Evolutionary conservation across 805 yeast genomes (phyloP).

Genomic region (Pichia rugopelliculosa): DNA sequence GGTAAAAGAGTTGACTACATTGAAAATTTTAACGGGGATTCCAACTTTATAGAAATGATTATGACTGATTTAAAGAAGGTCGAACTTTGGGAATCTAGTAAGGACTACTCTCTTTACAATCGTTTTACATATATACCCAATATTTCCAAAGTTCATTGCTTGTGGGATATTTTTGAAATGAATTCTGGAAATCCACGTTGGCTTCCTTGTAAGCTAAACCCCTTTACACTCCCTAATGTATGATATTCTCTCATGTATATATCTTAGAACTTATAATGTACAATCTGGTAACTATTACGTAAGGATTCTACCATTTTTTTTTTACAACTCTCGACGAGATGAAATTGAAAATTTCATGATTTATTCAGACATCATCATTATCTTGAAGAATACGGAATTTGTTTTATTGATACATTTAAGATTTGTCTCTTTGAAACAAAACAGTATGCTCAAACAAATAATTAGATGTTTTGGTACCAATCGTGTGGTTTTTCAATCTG

Average conservation of each 20-base stretch:
- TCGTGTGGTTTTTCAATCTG: constrained; percentile 29
- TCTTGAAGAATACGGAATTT: not conserved
- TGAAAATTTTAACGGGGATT: not conserved
- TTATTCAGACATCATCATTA: no score
- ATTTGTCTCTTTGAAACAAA: not conserved
- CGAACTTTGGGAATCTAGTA: not conserved
- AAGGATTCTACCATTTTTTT: not conserved
- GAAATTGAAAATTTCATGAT: not conserved
- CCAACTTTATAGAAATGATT: no score
- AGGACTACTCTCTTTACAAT: not conserved
- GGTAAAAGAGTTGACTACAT: not conserved
- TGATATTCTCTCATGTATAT: not conserved
- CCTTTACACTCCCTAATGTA: not conserved
- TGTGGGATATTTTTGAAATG: constrained; percentile 2
- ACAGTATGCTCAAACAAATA: constrained; percentile 3
- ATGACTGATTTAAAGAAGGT: not conserved
- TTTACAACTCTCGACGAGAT: not conserved
- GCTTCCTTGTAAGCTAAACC: not conserved
- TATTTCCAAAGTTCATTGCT: not conserved
- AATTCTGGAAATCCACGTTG: not conserved
- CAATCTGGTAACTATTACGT: not conserved
- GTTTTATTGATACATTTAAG: not conserved
- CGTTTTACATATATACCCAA: not conserved
- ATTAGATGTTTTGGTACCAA: constrained; percentile 19
- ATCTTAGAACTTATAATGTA: not conserved